Evolutionary conservation across 495 filamentous ascomycete species (phyloP), one percentile per base, ranked within the genome.

Genomic region (Annulohypoxylon bovei): DNA sequence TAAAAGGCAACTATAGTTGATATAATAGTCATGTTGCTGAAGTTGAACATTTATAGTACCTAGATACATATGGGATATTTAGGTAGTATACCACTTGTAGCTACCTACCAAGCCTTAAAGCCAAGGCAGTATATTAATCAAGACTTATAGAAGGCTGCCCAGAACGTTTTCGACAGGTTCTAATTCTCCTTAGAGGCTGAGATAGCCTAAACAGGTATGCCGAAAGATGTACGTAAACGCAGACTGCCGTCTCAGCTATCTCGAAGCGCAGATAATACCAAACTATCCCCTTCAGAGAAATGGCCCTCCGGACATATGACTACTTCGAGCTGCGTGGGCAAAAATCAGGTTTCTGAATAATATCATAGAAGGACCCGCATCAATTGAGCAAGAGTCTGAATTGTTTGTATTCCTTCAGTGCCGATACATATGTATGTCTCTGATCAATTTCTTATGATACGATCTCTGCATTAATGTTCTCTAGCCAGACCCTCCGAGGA

Each of bases 151-250:
- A 32, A 32, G 23, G 32, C 22, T 23, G n/a, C 12, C 59, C 18
- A 68, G 57, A 68, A 44, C 44, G 25, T 69, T 69, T 35, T 53
- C 18, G 47, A 16, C 35, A 22, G 39, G 8, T 46, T 59, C 53
- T 67, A 56, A 33, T 53, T 52, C 32, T 49, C 33, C 30, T 42
- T 30, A 49, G 57, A 62, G 35, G 1, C 39, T 63, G 20, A 20
- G 8, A 53, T 16, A 33, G 32, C 35, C 35, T 63, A 63, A 58
- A 28, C 22, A 37, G 25, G 50, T 44, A 39, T 56, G 4, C 32
- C 18, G 18, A 25, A 25, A 25, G 8, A 4, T 56, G 20, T n/a
- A n/a, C n/a, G 49, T 27, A 53, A 22, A 55, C 37, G 35, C 52
- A 20, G 28, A 9, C 35, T 47, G 11, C 11, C 33, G 22, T 55